Evolutionary conservation across 2,329 filamentous ascomycete genomes (phyloP), one percentile per base, ranked within the genome.

Genomic region (Scolecobasidium constrictum): DNA sequence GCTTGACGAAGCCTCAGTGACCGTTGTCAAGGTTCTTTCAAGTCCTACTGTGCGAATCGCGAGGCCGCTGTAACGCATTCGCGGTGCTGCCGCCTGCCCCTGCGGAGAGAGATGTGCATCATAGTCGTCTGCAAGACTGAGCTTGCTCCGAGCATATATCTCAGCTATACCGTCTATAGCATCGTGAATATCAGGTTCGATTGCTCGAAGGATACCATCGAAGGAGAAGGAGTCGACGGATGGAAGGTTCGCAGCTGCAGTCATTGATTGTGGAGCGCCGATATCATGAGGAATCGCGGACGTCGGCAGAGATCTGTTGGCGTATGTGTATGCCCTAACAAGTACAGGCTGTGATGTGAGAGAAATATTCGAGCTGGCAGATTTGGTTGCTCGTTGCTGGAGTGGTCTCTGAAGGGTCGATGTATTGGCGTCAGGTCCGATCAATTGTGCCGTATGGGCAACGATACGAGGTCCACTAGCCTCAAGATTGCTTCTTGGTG

Each of bases 81-180:
- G 54, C 46, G 31, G 44, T 5, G 15, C 23, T 18, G 23, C 15
- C 5, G 43, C 43, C 17, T 46, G 28, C 3, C 41, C 41, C 20
- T 38, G 41, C 23, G 76, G 76, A 17, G 76, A 75, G 26, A 78
- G 66, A 55, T 80, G 76, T 35, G 74, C 73, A 23, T 68, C 70
- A 53, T 80, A 77, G 53, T 79, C 75, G 51, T 79, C 74, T 7
- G 76, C 74, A 46, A 80, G 59, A 50, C 74, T 78, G 52, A 78
- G 61, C 49, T 69, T 70, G 56, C 73, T 79, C 46, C 73, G 66
- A 3, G 76, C 75, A 49, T 73, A 77, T 46, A 80, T 78, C 50
- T 78, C 73, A 18, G 75, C 74, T 49, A 80, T 79, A 13, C 73
- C 72, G 52, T 78, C 72, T 42, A 80, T 66, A 7, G 75, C 75